Conservation (phyloP, 306 rosid genomes). For the Medicago lupulina region DNA sequence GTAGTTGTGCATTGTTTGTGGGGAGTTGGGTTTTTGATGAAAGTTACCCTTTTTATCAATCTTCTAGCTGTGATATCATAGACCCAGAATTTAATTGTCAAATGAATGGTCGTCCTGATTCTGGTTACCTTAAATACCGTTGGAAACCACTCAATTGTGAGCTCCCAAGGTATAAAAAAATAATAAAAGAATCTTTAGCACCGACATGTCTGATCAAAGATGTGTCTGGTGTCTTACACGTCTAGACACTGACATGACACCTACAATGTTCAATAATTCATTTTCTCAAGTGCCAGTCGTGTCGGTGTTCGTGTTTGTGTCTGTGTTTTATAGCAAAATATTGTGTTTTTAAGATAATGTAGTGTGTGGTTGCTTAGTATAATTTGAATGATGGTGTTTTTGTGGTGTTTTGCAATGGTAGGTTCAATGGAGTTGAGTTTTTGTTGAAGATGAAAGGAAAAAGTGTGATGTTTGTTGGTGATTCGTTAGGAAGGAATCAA, state of each 20-base stretch:
- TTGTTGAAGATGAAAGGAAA: slow-evolving; percentile 78
- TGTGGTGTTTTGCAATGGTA: slow-evolving; percentile 58
- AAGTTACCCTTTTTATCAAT: slow-evolving; percentile 76
- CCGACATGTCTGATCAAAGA: too few species aligned
- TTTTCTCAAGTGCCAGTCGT: too few species aligned
- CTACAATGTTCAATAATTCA: too few species aligned
- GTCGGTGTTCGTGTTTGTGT: too few species aligned
- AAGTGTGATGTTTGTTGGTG: slow-evolving; percentile 91
- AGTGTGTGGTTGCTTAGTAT: neutral
- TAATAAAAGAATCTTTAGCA: neutral
- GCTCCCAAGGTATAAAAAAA: slow-evolving; percentile 78
- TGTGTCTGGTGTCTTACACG: too few species aligned
- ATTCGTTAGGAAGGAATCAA: slow-evolving; percentile 88
- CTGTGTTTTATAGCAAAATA: neutral
- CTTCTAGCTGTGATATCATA: slow-evolving; percentile 70
- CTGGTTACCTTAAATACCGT: slow-evolving; percentile 75
- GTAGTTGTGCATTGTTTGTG: slow-evolving; percentile 70
- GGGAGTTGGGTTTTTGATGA: slow-evolving; percentile 93
- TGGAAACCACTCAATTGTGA: slow-evolving; percentile 94
- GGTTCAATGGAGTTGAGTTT: slow-evolving; percentile 89
- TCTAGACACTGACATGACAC: too few species aligned
- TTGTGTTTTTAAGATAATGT: slow-evolving; percentile 16
- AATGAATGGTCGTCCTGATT: slow-evolving; percentile 92
- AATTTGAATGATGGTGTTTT: slow-evolving; percentile 30
- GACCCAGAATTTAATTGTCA: slow-evolving; percentile 93